Percentiles rank a stretch among this genome's conserved stretches.
Conservation (phyloP, 2,329 filamentous ascomycete genomes). For the Sarocladiaceae sp. region DNA sequence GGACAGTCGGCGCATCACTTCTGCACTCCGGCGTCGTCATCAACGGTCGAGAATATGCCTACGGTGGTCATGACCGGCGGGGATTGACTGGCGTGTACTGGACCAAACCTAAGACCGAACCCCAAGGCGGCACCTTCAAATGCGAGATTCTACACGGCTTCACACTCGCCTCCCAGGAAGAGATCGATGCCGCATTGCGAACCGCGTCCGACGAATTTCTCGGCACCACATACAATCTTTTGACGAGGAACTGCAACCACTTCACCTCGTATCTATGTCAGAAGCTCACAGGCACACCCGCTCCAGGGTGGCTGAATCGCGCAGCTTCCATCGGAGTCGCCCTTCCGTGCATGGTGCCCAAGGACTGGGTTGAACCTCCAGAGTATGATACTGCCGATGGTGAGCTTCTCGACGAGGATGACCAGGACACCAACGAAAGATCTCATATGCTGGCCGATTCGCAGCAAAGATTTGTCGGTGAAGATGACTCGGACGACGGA, state of each 20-base stretch:
- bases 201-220: constrained; percentile 68
- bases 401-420: constrained; percentile 55
- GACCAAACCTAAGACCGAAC: constrained; percentile 67
- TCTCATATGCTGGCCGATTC: constrained; percentile 52
- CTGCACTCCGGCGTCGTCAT: constrained; percentile 82
- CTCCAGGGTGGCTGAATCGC: constrained; percentile 74
- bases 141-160: constrained; percentile 75
- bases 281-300: constrained; percentile 64
- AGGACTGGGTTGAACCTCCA: constrained; percentile 76
- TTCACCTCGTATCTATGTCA: constrained; percentile 76
- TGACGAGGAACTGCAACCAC: constrained; percentile 85
- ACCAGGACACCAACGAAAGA: constrained; percentile 47
- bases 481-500: constrained; percentile 20
- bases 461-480: constrained; percentile 21
- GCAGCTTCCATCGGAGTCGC: constrained; percentile 80
- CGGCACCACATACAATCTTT: constrained; percentile 73
- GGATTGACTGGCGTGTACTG: constrained; percentile 77
- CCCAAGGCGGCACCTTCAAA: constrained; percentile 73
- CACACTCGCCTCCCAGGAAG: constrained; percentile 62
- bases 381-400: constrained; percentile 71
- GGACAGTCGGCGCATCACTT: constrained; percentile 72
- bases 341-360: constrained; percentile 76
- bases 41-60: constrained; percentile 76
- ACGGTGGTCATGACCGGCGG: constrained; percentile 71
- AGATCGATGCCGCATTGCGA: constrained; percentile 68